Base-by-base conservation (phyloP, 352 stramenopile genomes). In the Blastocystis sp. region DNA sequence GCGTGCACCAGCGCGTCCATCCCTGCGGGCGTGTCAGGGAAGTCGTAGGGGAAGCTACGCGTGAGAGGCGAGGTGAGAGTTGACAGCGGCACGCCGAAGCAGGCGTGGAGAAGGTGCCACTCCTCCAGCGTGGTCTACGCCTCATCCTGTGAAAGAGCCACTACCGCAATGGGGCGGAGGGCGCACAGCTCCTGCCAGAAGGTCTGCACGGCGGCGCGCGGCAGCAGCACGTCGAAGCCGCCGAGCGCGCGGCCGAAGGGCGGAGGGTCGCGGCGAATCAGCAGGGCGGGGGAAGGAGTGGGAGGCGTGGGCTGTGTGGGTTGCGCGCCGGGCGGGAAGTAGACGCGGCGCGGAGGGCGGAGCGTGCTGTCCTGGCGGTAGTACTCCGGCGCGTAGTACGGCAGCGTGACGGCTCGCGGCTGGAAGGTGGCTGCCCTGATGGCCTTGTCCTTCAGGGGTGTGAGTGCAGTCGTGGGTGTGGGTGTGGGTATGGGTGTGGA, bases 301-400 rank as follows among this genome's bases (percentile, higher is more conserved):
- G 19, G 64, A 38, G 5, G 34, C 14, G 23, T 40, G 14, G 23
- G 48, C 64, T 14, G 4, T 4, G 10, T 21, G 28, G 48, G 23
- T n/a, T 2, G 2, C 14, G 43, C 14, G 7, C 40, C 43, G 21
- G 69, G 69, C 28, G 69, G 38, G 41, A 64, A 79, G 19, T 79
- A 79, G 23, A 61, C 69, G 9, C 40, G 69, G 40, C 38, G 23
- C 28, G 69, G 69, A 10, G 40, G 10, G 34, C 17, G 48, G 11
- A 34, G 71, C 3, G n/a, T 53, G 2, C 14, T 40, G 14, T 40
- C 59, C 23, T 9, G n/a, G 4, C 48, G 66, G n/a, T 53, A 62
- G n/a, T 64, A 81, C 28, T 81, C 71, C 19, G 71, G 71, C 21
- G 71, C 71, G 45, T 81, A 81, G 40, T 81, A 81, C 4, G 71